phyloP scores from a whole-genome alignment of 2,329 filamentous ascomycete species.

The Fusarium xylarioides region DNA sequence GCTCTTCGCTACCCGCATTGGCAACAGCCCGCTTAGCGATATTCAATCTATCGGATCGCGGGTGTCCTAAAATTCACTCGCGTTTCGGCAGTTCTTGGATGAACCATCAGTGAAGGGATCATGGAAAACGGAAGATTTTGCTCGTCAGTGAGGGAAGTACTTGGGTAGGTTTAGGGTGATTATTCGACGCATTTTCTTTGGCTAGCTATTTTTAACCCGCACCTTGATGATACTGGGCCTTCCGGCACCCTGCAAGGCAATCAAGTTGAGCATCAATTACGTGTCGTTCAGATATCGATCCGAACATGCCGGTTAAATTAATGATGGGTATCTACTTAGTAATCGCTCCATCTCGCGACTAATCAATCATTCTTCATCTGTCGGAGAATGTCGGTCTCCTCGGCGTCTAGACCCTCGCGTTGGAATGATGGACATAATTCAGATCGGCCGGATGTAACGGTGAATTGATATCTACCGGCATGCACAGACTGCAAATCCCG shows the following conservation, averaged over 20 bases:
- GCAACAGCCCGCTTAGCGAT: fast-evolving
- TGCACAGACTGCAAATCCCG: not conserved
- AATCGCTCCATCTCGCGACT: fast-evolving
- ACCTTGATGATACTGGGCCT: not conserved
- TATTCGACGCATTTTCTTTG: not conserved
- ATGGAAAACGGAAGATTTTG: fast-evolving
- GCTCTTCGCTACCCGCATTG: too few species aligned
- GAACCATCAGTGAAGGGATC: fast-evolving
- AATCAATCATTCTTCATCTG: not conserved
- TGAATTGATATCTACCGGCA: not conserved
- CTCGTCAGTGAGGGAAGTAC: not conserved
- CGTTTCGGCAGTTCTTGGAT: not conserved
- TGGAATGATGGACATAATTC: not conserved
- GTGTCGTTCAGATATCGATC: not conserved
- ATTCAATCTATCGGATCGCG: too few species aligned
- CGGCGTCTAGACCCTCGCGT: not conserved
- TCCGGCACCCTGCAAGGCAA: too few species aligned
- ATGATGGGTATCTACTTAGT: not conserved
- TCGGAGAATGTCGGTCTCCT: not conserved
- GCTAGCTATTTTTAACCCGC: not conserved
- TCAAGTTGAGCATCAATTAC: not conserved
- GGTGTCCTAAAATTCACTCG: not conserved
- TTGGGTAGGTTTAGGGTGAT: too few species aligned
- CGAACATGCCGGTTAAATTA: not conserved
- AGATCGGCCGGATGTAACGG: not conserved